phyloP scores from a whole-genome alignment of 192 early-diverging fungal species.

The Coemansia sp. region DNA sequence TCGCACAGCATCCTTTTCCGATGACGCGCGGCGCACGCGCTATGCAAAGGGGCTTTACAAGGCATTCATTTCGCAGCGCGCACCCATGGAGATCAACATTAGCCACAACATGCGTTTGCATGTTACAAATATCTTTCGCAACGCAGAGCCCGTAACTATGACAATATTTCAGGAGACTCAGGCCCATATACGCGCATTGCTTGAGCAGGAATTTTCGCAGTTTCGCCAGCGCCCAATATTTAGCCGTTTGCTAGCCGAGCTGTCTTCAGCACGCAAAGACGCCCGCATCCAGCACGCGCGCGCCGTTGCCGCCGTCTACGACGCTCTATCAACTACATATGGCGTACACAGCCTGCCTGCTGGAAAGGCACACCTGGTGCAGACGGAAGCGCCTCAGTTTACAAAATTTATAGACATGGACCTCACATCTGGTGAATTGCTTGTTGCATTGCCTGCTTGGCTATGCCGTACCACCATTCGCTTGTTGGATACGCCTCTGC shows the following conservation, averaged over 20 bases:
- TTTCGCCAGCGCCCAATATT: constrained; percentile 50
- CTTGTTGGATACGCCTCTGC: constrained; percentile 34
- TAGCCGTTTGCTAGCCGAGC: constrained; percentile 42
- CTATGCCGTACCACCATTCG: constrained; percentile 45
- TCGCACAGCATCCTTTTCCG: constrained; percentile 24
- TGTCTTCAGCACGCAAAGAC: constrained; percentile 24
- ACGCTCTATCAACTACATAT: constrained; percentile 30
- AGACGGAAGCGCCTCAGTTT: constrained; percentile 34
- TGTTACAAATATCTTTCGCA: constrained; percentile 22
- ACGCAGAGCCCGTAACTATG: constrained; percentile 8
- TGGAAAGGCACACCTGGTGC: constrained; percentile 30
- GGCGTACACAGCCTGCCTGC: constrained; percentile 18
- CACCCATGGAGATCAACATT: constrained; percentile 50
- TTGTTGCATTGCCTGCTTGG: constrained; percentile 41
- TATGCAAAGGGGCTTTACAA: constrained; percentile 51
- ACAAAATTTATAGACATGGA: constrained; percentile 51
- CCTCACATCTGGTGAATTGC: constrained; percentile 34
- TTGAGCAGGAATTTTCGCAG: constrained; percentile 37
- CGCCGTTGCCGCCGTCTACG: constrained; percentile 36
- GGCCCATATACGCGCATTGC: constrained; percentile 29
- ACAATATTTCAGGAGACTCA: constrained; percentile 41
- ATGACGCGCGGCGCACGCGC: constrained; percentile 29
- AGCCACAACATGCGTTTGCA: constrained; percentile 40
- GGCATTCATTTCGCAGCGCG: constrained; percentile 43
- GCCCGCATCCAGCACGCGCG: constrained; percentile 12